These are phyloP conservation scores for Aquilaria malaccensis DNA, from an alignment of 345 rosid genomes.

Conservation along the genomic window DNA sequence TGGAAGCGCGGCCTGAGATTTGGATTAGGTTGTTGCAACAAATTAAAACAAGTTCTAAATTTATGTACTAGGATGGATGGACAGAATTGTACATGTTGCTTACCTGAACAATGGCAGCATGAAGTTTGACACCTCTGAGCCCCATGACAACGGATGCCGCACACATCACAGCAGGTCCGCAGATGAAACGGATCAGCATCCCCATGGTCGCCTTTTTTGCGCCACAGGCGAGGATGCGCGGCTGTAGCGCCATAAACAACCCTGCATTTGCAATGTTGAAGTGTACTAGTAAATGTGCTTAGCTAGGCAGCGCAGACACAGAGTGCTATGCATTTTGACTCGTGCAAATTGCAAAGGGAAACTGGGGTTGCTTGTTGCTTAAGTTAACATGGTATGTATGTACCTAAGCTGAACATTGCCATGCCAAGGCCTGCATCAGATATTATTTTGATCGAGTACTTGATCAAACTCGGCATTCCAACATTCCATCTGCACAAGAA, in stretches of 20 bases:
- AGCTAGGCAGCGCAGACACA: too few species aligned
- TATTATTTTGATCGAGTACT: slow-evolving; percentile 56
- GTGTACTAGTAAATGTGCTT: too few species aligned
- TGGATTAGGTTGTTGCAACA: neutral
- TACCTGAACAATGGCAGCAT: slow-evolving; percentile 79
- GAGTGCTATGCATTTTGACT: too few species aligned
- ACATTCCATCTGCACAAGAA: slow-evolving; percentile 45
- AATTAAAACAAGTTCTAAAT: neutral
- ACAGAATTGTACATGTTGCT: too few species aligned
- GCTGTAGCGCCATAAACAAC: slow-evolving; percentile 77
- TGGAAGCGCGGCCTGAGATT: slow-evolving; percentile 68
- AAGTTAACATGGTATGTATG: neutral
- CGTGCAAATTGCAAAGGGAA: neutral
- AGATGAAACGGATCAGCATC: slow-evolving; percentile 54
- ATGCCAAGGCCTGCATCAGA: slow-evolving; percentile 83
- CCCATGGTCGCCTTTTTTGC: slow-evolving; percentile 49
- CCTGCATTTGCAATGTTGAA: slow-evolving; percentile 26
- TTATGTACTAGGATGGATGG: neutral
- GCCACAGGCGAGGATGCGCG: slow-evolving; percentile 62
- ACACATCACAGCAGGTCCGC: slow-evolving; percentile 59
- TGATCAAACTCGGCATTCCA: slow-evolving; percentile 57
- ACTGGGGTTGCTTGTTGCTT: too few species aligned
- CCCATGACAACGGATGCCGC: slow-evolving; percentile 44
- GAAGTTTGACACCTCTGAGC: slow-evolving; percentile 41
- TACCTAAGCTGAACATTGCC: slow-evolving; percentile 92